These are phyloP conservation scores for Sugiyamaella valdiviana DNA, from an alignment of 805 yeast species.

Conservation along the genomic window DNA sequence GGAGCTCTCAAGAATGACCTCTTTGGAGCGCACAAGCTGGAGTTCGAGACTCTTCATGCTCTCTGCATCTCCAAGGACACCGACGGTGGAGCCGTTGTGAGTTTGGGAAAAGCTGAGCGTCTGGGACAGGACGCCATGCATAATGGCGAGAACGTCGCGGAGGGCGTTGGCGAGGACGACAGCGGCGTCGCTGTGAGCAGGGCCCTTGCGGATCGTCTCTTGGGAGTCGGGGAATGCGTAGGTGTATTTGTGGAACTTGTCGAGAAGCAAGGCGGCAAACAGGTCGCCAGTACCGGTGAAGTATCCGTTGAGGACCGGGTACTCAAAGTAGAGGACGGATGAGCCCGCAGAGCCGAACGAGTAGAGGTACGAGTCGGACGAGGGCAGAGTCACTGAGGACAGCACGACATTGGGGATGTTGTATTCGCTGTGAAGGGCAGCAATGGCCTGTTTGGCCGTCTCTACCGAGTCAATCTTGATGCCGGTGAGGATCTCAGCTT, in stretches of 20 bases:
- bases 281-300: conserved; percentile 95
- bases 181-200: not conserved
- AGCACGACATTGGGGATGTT: conserved; percentile 57
- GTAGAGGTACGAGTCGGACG: conserved; percentile 26
- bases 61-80: conserved; percentile 40
- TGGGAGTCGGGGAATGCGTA: not conserved
- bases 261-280: conserved; percentile 72
- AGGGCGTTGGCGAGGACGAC: conserved; percentile 32
- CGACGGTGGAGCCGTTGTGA: conserved; percentile 14
- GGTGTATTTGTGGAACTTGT: conserved; percentile 36
- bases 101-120: conserved; percentile 21
- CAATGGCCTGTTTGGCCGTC: conserved; percentile 43
- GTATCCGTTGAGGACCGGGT: conserved; percentile 66
- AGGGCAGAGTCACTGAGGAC: conserved; percentile 45
- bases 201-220: not conserved
- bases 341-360: conserved; percentile 40
- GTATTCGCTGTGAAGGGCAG: conserved; percentile 42
- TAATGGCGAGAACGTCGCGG: conserved; percentile 34
- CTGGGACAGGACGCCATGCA: conserved; percentile 43
- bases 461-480: conserved; percentile 37
- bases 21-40: conserved; percentile 55
- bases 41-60: conserved; percentile 68
- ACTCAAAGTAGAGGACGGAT: conserved; percentile 37
- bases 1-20: conserved; percentile 18
- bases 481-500: conserved; percentile 65